Base-by-base conservation (phyloP, 805 yeast genomes). In the Scheffersomyces coipomensis region DNA sequence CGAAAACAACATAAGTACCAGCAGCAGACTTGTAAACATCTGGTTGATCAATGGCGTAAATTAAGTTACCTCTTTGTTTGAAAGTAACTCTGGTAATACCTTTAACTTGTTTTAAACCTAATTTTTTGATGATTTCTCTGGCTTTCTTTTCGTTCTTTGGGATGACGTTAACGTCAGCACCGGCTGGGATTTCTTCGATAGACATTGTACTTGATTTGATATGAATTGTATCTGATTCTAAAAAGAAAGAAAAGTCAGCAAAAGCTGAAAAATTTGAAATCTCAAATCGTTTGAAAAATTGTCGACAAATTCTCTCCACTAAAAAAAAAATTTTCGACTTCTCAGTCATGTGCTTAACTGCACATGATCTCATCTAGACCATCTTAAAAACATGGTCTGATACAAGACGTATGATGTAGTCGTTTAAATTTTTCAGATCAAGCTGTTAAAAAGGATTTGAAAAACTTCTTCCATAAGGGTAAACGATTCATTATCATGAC, bases 71-170 rank as follows among this genome's bases (percentile, higher is more conserved):
- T 75, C 87, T 83, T 78, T 83, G 88, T 76, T 85, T 88, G 81
- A 91, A 85, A 55, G 97, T 89, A 62, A 93, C 98, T 75, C 98
- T 86, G 65, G 87, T 74, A 64, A 91, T 86, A 58, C 96, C 97
- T 64, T 85, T 85, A 62, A 93, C 80, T 73, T 79, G 87, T 80
- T 87, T 87, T 73, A 91, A 78, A 69, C 85, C 88, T 59, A 90
- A 79, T 76, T 89, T 90, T 73, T 81, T 73, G 73, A 93, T 83
- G 59, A 83, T 69, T 64, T 85, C 88, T 76, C 93, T 85, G 58
- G 98, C 97, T 78, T 91, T 90, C 81, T 87, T 86, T 76, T 90
- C 97, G 75, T 88, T 85, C 75, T 85, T 87, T 66, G 88, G 76
- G 69, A 86, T 75, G 68, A 90, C 78, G 63, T 82, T 75, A 62